These are phyloP conservation scores for sunflower (Helianthus annuus) DNA, from an alignment of 129 eudicot species.

Conservation along the genomic window HanXRQr2.0-SUNRISE NC_035433.2:143157797-143158296, in stretches of 20 bases:
- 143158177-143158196: conserved; percentile 45
- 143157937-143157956: conserved; percentile 42
- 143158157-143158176: conserved; percentile 63
- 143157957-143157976: conserved; percentile 55
- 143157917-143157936: conserved; percentile 42
- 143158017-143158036: conserved; percentile 50
- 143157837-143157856: too few relatives aligned
- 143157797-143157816: too few relatives aligned
- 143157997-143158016: conserved; percentile 51
- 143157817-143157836: too few relatives aligned
- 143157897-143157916: conserved; percentile 39
- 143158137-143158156: conserved; percentile 23
- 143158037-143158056: conserved; percentile 54
- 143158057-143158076: conserved; percentile 58
- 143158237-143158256: too few relatives aligned
- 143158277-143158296: conserved; percentile 39
- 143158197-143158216: background rate
- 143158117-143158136: conserved; percentile 2
- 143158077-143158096: background rate
- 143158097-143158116: conserved; percentile 5
- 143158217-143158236: background rate
- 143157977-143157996: conserved; percentile 58
- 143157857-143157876: too few relatives aligned
- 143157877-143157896: background rate
- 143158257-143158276: conserved; percentile 20